Percentiles rank a stretch among this genome's conserved stretches.
These are phyloP conservation scores for Pseudoscleropodium purum DNA, from an alignment of 225 moss, liverwort and hornwort genomes.

Conservation along the genomic window DNA sequence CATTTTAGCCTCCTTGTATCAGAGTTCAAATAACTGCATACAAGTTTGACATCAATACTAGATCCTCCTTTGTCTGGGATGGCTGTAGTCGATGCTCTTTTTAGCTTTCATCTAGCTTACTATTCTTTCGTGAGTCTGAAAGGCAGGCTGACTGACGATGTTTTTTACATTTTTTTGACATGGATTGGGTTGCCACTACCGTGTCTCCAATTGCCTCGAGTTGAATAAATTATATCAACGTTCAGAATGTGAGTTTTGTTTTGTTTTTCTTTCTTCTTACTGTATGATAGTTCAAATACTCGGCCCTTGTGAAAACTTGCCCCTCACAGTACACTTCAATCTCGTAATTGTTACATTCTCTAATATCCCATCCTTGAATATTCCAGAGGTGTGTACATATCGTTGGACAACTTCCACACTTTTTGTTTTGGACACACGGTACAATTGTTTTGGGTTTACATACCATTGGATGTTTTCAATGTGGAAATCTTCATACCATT, in stretches of 20 bases:
- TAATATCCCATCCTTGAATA: no score
- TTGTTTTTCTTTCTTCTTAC: background rate
- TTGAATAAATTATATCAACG: slow-evolving; percentile 6
- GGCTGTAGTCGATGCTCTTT: background rate
- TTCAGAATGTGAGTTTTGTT: no score
- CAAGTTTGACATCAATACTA: background rate
- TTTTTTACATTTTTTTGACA: background rate
- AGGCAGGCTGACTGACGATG: slow-evolving; percentile 7
- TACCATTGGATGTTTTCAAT: background rate
- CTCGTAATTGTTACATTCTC: no score
- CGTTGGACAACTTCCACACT: background rate
- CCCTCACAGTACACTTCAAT: background rate
- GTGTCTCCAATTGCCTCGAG: background rate
- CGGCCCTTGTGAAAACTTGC: background rate
- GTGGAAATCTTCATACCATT: background rate
- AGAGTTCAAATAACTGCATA: background rate
- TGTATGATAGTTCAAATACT: background rate
- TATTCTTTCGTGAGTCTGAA: slow-evolving; percentile 25
- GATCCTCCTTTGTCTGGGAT: background rate
- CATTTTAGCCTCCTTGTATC: background rate
- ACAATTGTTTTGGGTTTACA: no score
- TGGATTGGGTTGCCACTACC: background rate
- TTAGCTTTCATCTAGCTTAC: background rate
- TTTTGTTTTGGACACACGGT: background rate
- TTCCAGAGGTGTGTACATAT: background rate